These are phyloP conservation scores for Lichtheimia hyalospora DNA, from an alignment of 371 early-diverging fungal genomes.

Conservation along the genomic window DNA sequence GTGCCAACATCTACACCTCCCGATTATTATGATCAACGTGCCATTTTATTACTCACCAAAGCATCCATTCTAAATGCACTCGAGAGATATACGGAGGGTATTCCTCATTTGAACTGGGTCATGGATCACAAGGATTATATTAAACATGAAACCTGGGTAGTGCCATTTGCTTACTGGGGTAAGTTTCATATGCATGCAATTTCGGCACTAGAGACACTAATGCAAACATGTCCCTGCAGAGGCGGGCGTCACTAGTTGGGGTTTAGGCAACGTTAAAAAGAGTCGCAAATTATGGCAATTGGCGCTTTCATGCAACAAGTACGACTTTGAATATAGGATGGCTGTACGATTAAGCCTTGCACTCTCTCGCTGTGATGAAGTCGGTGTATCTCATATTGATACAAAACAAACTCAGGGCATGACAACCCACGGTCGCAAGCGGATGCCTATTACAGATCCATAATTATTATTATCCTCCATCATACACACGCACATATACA, in stretches of 20 bases:
- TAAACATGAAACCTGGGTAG: conserved; percentile 56
- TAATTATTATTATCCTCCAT: neutral
- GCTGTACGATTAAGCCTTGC: conserved; percentile 48
- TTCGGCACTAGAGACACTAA: neutral
- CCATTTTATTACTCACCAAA: conserved; percentile 38
- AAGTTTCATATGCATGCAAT: conserved; percentile 12
- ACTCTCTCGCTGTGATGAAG: conserved; percentile 42
- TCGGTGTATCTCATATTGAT: conserved; percentile 29
- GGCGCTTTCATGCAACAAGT: conserved; percentile 51
- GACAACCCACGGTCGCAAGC: conserved; percentile 41
- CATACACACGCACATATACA: too few species aligned
- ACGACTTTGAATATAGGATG: conserved; percentile 65
- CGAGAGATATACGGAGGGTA: conserved; percentile 36
- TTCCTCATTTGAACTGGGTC: conserved; percentile 60
- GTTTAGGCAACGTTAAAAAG: conserved; percentile 45
- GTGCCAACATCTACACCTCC: conserved; percentile 45
- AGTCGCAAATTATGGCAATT: conserved; percentile 54
- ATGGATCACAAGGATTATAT: conserved; percentile 52
- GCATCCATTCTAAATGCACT: conserved; percentile 45
- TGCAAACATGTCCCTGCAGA: conserved; percentile 33
- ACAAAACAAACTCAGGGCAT: conserved; percentile 26
- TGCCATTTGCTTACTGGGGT: conserved; percentile 71
- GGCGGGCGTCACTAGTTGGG: conserved; percentile 61
- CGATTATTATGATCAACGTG: conserved; percentile 49
- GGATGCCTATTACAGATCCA: conserved; percentile 37